Base-by-base conservation (phyloP, 2,329 filamentous ascomycete species). In the Conoideocrella luteorostrata region DNA sequence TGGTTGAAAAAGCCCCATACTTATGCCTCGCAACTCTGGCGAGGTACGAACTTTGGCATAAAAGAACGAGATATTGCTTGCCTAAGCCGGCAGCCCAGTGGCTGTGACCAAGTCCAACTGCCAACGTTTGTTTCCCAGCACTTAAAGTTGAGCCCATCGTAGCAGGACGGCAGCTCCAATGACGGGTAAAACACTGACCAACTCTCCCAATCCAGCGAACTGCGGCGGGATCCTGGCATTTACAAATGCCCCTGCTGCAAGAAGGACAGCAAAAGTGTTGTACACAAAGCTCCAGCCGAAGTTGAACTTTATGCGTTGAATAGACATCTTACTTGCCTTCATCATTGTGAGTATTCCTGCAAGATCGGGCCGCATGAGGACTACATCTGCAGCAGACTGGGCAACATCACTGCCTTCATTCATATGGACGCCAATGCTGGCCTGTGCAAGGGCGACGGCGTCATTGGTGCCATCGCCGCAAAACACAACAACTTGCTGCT, bases 381-480 rank as follows among this genome's bases (percentile, higher is more conserved):
- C 77, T 0, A 84, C 78, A 52, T 89, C 84, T 0, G 86, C 82
- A 0, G 83, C 82, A 2, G 69, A 72, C 43, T 77, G 68, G 0
- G 86, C 82, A 2, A 89, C 70, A 45, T 88, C 84, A 1, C 73
- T 78, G 4, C 71, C 71, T 34, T 64, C 60, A 46, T 75, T 75
- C 57, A 91, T 77, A 50, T 87, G 82, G 0, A 89, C 69, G 22
- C 87, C 87, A 22, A 91, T 74, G 5, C 75, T 75, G 2, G 87
- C 84, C 56, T 82, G 77, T 0, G 84, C 79, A 3, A 91, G 70
- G 0, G 86, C 86, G 3, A 78, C 71, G 0, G 86, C 83, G 55
- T 91, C 86, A 58, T 91, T 91, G 12, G 84, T 88, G 2, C 87
- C 87, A 52, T 91, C 86, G 26, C 86, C 86, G 40, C 77, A 75